Evolutionary conservation across 768 basidiomycete genomes (phyloP), one percentile per base, ranked within the genome.

Genomic region (Coprinellus micaceus): DNA sequence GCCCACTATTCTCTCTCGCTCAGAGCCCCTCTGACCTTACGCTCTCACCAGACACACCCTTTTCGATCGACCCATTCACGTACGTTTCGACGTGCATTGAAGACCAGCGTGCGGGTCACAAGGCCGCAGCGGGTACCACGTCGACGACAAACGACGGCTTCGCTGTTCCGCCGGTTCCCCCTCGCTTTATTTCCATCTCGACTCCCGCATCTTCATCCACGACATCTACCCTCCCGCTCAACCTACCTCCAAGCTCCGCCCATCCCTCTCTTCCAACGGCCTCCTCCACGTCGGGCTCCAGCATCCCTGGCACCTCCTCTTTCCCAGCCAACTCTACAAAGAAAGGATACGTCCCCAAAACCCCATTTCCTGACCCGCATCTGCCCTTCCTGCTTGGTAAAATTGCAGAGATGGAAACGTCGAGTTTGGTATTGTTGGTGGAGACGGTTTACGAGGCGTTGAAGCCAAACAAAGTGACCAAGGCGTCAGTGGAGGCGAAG

Each of bases 401-500:
- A 67, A 85, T 92, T 45, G 73, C 76, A 2, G 70, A 74, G 22
- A 72, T 90, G 19, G 78, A 83, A 52, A 83, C 87, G 0, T 74
- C 79, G 7, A 91, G 77, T 59, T 74, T 91, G 24, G 77, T 76
- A 7, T 78, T 83, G 53, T 80, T 94, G 26, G 79, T 92, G 0
- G 91, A 93, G 57, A 77, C 82, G 7, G 79, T 93, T 60, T 82
- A 85, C 63, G 82, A 86, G 59, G 87, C 87, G 25, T 74, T 93
- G 39, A 82, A 82, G 29, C 69, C 67, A n/a, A 73, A 87, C 60
- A 86, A 85, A 55, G 80, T 92, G 59, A 91, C 87, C 75, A 94
- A 93, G 77, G 88, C 85, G 49, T 83, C 89, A 3, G 84, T 94
- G 44, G 89, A 91, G 68, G 84, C 83, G 2, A 93, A 93, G 67